Evolutionary conservation across 805 yeast genomes (phyloP).

Genomic region (Sporopachydermia lactativora): DNA sequence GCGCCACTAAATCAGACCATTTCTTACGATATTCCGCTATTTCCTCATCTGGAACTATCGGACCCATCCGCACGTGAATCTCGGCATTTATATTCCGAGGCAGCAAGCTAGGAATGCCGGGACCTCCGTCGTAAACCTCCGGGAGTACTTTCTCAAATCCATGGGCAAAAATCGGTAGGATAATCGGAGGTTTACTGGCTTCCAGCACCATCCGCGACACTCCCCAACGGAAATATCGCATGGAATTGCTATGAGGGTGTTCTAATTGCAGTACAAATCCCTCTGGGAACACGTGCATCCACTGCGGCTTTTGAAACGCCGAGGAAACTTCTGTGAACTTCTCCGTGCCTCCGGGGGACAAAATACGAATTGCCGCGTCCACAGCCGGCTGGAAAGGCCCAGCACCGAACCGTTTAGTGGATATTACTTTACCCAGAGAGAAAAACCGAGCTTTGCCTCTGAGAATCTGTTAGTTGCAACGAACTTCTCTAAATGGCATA

Average conservation of each 20-base stretch:
- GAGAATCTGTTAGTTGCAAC: not conserved
- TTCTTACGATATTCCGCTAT: slow-evolving; percentile 48
- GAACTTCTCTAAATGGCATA: not conserved
- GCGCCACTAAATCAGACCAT: slow-evolving; percentile 49
- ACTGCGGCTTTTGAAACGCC: slow-evolving; percentile 17
- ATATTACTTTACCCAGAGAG: slow-evolving; percentile 76
- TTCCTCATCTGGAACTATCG: slow-evolving; percentile 43
- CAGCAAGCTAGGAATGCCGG: slow-evolving; percentile 39
- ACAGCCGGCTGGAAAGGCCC: slow-evolving; percentile 89
- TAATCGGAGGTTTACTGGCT: slow-evolving; percentile 67
- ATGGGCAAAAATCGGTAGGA: slow-evolving; percentile 71
- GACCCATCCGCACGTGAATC: slow-evolving; percentile 58
- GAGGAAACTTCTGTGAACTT: not conserved
- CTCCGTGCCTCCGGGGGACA: slow-evolving; percentile 60
- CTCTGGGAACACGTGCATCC: slow-evolving; percentile 95
- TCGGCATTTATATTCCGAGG: slow-evolving; percentile 56
- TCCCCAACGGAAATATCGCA: slow-evolving; percentile 96
- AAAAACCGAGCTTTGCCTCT: slow-evolving; percentile 35
- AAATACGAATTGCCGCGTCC: slow-evolving; percentile 71
- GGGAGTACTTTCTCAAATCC: slow-evolving; percentile 87
- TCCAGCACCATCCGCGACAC: slow-evolving; percentile 74
- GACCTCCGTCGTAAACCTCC: slow-evolving; percentile 43
- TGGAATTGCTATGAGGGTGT: slow-evolving; percentile 69
- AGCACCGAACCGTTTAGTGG: slow-evolving; percentile 77
- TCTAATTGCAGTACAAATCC: slow-evolving; percentile 80